Percentiles rank a stretch among this genome's conserved stretches.
These are phyloP conservation scores for Epichloe coenophiala DNA, from an alignment of 2,329 filamentous ascomycete genomes.

Conservation along the genomic window DNA sequence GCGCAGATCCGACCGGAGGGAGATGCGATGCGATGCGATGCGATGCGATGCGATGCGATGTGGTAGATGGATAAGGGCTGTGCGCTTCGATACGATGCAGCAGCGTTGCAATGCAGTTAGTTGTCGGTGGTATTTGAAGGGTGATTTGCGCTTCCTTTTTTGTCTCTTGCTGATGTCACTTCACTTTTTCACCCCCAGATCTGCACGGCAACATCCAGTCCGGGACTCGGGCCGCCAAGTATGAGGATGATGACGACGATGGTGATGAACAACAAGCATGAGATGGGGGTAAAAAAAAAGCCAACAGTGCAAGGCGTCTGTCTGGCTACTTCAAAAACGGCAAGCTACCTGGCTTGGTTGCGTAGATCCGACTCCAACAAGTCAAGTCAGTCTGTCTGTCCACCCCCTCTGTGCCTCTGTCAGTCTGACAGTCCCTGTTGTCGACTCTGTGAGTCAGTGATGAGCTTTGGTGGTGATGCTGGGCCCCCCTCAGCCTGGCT, in stretches of 20 bases:
- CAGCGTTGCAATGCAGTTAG: background rate
- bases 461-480: background rate
- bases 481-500: background rate
- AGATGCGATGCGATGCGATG: background rate
- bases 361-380: no score
- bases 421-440: background rate
- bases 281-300: no score
- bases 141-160: background rate
- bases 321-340: no score
- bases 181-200: background rate
- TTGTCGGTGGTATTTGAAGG: background rate
- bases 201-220: background rate
- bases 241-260: background rate
- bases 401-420: no score
- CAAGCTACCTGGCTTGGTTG: no score
- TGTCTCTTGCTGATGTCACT: slow-evolving; percentile 1
- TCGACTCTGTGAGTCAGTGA: no score
- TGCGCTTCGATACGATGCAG: background rate
- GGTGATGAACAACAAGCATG: background rate
- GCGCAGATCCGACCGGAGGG: background rate
- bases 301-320: background rate
- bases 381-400: no score
- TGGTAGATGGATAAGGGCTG: background rate
- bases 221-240: background rate
- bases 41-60: background rate